These are phyloP conservation scores for Apophysomyces sp. DNA, from an alignment of 371 early-diverging fungal species.

Conservation along the genomic window DNA sequence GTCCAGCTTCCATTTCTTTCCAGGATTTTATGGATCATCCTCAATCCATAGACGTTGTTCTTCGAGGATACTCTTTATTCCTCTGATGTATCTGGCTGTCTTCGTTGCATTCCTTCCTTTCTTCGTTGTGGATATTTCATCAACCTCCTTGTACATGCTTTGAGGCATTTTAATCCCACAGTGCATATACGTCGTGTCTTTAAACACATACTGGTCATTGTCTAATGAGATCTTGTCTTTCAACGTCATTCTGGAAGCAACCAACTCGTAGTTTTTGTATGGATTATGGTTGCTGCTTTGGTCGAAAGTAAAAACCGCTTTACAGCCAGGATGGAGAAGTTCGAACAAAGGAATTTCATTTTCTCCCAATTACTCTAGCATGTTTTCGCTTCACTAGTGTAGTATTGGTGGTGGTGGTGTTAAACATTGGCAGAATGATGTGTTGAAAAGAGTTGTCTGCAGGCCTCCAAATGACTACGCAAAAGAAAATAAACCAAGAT, in stretches of 20 bases:
- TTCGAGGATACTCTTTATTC: not conserved
- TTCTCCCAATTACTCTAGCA: not conserved
- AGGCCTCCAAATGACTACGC: too few relatives aligned
- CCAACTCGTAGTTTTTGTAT: not conserved
- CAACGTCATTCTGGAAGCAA: not conserved
- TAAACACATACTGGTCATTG: not conserved
- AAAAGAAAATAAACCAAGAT: too few relatives aligned
- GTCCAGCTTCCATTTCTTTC: not conserved
- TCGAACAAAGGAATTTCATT: not conserved
- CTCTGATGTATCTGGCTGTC: not conserved
- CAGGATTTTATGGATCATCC: not conserved
- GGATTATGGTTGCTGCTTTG: conserved; percentile 1
- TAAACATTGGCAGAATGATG: too few relatives aligned
- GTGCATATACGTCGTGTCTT: too few relatives aligned
- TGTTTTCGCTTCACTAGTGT: too few relatives aligned
- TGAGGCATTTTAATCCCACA: not conserved
- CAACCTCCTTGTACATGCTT: not conserved
- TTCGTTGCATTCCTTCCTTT: not conserved
- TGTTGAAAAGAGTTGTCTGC: too few relatives aligned
- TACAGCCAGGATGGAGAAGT: not conserved
- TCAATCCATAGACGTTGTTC: not conserved
- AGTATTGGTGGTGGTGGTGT: too few relatives aligned
- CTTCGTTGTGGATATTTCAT: not conserved
- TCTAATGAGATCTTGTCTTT: not conserved
- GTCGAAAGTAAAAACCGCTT: not conserved